Evolutionary conservation across 1,139 yeast species (phyloP), one percentile per base, ranked within the genome.

Genomic region (Geotrichum restrictum): DNA sequence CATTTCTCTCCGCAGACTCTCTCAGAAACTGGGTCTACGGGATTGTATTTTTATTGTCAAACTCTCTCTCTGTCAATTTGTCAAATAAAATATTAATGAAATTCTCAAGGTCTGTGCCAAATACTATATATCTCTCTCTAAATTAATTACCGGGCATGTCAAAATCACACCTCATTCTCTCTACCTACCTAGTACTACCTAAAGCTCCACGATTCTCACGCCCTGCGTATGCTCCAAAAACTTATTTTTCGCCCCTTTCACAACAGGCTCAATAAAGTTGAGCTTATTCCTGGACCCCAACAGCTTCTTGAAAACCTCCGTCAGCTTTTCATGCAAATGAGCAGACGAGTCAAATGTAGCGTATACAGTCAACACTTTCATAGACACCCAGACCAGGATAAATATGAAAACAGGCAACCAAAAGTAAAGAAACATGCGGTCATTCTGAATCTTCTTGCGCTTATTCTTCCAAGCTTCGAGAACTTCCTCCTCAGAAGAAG

Each of bases 361-460:
- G 16, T 32, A 51, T 14, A 51, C 39, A 8, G 50, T 24, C 18
- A 34, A 27, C 1, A 42, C 44, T 27, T 45, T 45, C 49, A 51
- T 40, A 18, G 62, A 61, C 22, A 61, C 48, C 64, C 64, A 64
- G 13, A 62, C 59, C 46, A 65, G 44, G 38, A 63, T 59, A 50
- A 65, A 61, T 13, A 65, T 55, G 19, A 65, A 59, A n/a, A 66
- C 63, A 10, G 70, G 70, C 14, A 67, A 57, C 69, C 97, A 89
- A 75, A 89, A 88, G 66, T 88, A 85, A 52, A 88, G 71, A 60
- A 89, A 74, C 88, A 88, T 85, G 64, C 82, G 84, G 68, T 89
- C 97, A 62, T 87, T 85, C 60, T 80, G 82, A 59, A 85, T 81
- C 34, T 83, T 79, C 65, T 83, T 83, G 52, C 65, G 66, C 53